Conservation (phyloP, 192 early-diverging fungal species). For the Lunasporangiospora selenospora region DNA sequence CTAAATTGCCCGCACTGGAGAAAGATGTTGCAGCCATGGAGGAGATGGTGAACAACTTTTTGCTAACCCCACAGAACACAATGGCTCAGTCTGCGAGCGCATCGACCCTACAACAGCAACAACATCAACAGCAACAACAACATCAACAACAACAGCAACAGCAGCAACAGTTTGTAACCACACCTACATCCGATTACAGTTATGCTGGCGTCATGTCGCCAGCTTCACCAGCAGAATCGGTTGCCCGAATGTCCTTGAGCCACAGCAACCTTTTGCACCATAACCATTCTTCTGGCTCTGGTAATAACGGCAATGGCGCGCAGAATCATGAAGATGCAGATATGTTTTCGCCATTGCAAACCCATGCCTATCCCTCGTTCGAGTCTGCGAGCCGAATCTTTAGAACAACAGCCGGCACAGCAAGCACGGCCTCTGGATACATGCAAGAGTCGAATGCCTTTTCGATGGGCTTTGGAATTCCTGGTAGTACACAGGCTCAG, state of each 20-base stretch:
- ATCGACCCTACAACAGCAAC: not conserved
- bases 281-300: too few species aligned
- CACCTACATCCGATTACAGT: constrained; percentile 43
- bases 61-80: constrained; percentile 19
- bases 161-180: constrained; percentile 33
- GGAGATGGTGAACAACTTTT: constrained; percentile 40
- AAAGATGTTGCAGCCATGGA: constrained; percentile 44
- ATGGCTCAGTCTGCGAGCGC: not conserved
- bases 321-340: constrained; percentile 21
- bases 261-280: constrained; percentile 8
- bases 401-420: constrained; percentile 11
- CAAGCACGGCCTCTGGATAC: not conserved
- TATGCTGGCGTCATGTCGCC: constrained; percentile 45
- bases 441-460: constrained; percentile 5
- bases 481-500: not conserved
- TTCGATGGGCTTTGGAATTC: constrained; percentile 23
- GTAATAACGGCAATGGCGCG: not conserved
- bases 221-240: constrained; percentile 32
- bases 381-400: constrained; percentile 26
- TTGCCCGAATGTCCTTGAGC: constrained; percentile 27
- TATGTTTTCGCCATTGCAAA: constrained; percentile 41
- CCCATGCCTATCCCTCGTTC: constrained; percentile 32
- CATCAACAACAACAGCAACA: constrained; percentile 32
- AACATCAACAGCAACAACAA: not conserved
- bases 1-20: constrained; percentile 32